Base-by-base conservation (phyloP, 106 monocot species). In the Hemerocallis citrina region DNA sequence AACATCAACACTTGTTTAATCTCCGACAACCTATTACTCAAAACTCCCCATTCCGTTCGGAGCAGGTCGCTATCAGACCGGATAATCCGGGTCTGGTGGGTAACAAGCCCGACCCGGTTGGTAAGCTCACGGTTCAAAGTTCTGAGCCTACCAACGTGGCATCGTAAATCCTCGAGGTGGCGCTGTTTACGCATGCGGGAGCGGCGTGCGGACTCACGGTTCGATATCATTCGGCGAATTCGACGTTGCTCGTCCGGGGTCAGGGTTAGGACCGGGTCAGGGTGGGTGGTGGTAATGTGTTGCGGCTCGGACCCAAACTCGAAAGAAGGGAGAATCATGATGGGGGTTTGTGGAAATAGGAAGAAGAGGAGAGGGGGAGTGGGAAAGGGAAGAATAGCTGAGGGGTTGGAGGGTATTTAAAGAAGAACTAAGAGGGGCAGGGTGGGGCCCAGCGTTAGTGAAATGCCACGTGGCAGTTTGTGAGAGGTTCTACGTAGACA, bases 201-300 rank as follows among this genome's bases (percentile, higher is more conserved):
- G 30, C 85, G 68, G 31, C 79, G 79, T 11, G 85, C 85, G 23
- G 85, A 85, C 51, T 76, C 73, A 44, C 85, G 80, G 76, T 85
- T 85, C 28, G 85, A 85, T 14, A 85, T 70, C 80, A 64, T 85
- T 0, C 85, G 75, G 27, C 79, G 68, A 12, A 72, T 29, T 44
- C 69, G 39, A 44, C 85, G 75, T 50, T 62, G 38, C 49, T 80
- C 84, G 17, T 40, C 57, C 25, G 44, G 9, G 5, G 6, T 55
- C 19, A 63, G 30, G 34, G 43, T 24, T 15, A 63, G 30, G 34
- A 35, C 28, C 52, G 42, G 54, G 34, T 39, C 73, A 22, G 55
- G 39, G 33, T 11, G 20, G 57, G 47, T 11, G 21, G 29, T 55
- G 45, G 20, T 7, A 2, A 15, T 5, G 40, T 34, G 37, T 22